phyloP scores from a whole-genome alignment of 345 rosid genomes.

The Populus nigra region DNA sequence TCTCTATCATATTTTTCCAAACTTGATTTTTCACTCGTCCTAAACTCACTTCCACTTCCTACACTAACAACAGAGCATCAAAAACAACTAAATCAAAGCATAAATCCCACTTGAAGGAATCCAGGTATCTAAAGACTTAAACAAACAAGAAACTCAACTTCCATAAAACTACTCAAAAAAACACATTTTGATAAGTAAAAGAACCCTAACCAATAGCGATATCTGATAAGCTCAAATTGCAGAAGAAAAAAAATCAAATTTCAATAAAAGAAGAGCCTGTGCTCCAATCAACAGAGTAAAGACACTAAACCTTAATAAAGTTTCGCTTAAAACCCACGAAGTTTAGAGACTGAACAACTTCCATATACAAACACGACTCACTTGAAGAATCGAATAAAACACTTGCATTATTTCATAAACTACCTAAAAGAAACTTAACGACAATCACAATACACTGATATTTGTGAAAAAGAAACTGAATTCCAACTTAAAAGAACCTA shows the following conservation, averaged over 20 bases:
- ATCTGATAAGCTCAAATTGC: not conserved
- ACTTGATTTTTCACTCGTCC: not conserved
- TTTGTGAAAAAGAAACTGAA: not conserved
- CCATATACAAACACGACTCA: not conserved
- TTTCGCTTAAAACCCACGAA: not conserved
- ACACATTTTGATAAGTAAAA: not conserved
- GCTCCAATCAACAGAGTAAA: not conserved
- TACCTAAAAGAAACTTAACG: not conserved
- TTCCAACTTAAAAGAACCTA: no score
- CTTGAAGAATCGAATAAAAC: not conserved
- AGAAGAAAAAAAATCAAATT: not conserved
- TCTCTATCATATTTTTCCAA: not conserved
- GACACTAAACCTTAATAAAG: not conserved
- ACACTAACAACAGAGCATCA: not conserved
- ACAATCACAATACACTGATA: not conserved
- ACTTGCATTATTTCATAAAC: not conserved
- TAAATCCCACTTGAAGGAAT: not conserved
- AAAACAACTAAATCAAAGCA: not conserved
- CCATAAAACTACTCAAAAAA: not conserved
- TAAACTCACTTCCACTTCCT: not conserved
- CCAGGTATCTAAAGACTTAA: not conserved
- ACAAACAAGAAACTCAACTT: not conserved
- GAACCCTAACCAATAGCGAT: not conserved
- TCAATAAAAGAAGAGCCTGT: not conserved
- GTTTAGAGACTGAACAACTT: not conserved